Percentiles rank a stretch among this genome's conserved stretches.
phyloP scores from a whole-genome alignment of 176 grass and related monocot genomes.

The Oryza officinalis region DNA sequence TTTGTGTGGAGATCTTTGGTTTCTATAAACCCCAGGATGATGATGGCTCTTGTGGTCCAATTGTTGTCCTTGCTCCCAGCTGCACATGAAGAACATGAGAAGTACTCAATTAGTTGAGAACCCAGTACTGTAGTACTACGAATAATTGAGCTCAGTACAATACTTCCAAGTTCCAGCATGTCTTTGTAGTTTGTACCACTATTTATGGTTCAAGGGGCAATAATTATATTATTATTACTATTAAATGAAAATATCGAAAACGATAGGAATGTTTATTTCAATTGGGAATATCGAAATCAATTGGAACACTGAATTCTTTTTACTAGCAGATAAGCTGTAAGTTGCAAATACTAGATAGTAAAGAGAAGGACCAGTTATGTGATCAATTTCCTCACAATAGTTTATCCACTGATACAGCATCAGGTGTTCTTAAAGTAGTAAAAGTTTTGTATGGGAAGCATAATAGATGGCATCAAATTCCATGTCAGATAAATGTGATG shows the following conservation, averaged over 20 bases:
- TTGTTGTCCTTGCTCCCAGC: constrained; percentile 7
- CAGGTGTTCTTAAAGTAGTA: neutral
- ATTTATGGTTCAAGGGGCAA: constrained; percentile 2
- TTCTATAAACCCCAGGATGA: neutral
- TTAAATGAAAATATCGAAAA: neutral
- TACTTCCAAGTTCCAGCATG: constrained; percentile 6
- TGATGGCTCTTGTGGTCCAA: neutral
- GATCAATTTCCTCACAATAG: neutral
- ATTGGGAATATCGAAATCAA: neutral
- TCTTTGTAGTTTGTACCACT: constrained; percentile 14
- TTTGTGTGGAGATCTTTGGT: neutral
- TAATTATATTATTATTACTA: neutral
- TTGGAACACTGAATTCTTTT: neutral
- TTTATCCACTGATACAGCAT: neutral
- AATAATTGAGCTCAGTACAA: constrained; percentile 2
- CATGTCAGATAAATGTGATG: neutral
- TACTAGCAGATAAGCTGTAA: neutral
- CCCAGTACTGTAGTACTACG: neutral
- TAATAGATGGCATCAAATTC: neutral
- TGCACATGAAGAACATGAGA: constrained; percentile 2
- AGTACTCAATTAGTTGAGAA: constrained; percentile 19
- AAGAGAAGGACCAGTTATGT: neutral
- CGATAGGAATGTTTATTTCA: neutral
- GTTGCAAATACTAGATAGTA: neutral
- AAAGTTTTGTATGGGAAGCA: neutral